These are phyloP conservation scores for Populus trichocarpa DNA, from an alignment of 441 rosid species.

Conservation along the genomic window DNA sequence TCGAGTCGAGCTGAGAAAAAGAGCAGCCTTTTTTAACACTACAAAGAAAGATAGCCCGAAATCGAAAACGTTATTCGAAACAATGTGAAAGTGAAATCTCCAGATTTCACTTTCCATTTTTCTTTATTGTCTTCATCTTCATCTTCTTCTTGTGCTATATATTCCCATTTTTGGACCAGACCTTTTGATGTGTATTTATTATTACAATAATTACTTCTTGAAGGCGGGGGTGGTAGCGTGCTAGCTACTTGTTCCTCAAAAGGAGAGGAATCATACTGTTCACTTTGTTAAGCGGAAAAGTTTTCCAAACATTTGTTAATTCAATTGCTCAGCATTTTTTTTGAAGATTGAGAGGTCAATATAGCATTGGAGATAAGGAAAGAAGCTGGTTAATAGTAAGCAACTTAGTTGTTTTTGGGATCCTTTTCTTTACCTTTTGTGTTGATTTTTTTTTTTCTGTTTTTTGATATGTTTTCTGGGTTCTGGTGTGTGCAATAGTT, in stretches of 20 bases:
- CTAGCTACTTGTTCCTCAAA: conserved; percentile 26
- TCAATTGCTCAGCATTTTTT: background rate
- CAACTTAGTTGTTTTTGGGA: background rate
- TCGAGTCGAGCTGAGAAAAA: background rate
- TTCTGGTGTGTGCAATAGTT: background rate
- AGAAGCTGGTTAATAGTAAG: background rate
- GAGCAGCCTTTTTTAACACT: background rate
- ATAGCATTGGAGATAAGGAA: background rate
- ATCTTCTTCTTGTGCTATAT: background rate
- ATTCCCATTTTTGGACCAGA: background rate
- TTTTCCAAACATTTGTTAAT: conserved; percentile 26
- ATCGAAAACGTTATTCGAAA: too few relatives aligned
- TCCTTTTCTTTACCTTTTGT: too few relatives aligned
- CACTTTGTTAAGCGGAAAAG: conserved; percentile 28
- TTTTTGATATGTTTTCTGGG: background rate
- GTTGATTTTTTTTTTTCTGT: too few relatives aligned
- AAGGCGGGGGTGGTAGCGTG: conserved; percentile 26
- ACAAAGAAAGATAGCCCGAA: background rate
- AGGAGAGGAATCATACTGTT: conserved; percentile 20
- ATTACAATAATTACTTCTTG: background rate
- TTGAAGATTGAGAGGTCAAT: background rate
- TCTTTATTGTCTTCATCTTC: background rate
- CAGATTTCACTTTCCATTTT: too few relatives aligned
- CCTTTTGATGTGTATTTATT: background rate
- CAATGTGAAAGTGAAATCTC: background rate